Evolutionary conservation across 2,329 filamentous ascomycete genomes (phyloP).

Genomic region (Fusarium brachygibbosum): DNA sequence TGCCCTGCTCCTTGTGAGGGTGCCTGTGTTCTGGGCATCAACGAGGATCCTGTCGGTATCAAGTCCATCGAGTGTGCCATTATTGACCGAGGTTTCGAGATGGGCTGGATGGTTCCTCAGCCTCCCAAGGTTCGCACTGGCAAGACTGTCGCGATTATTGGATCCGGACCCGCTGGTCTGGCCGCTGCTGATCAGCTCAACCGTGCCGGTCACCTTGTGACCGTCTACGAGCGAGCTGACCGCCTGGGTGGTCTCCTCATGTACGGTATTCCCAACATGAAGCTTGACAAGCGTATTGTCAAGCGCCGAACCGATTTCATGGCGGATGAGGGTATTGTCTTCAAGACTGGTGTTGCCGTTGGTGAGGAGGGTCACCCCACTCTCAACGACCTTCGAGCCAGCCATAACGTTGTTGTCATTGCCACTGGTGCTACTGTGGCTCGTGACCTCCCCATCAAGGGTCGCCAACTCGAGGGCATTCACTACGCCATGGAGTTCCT

Average conservation of each 20-base stretch:
- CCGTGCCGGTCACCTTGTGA: slow-evolving; percentile 88
- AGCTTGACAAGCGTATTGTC: slow-evolving; percentile 97
- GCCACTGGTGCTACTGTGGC: slow-evolving; percentile 94
- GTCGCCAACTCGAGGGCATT: slow-evolving; percentile 88
- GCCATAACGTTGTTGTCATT: slow-evolving; percentile 87
- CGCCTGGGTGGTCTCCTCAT: slow-evolving; percentile 92
- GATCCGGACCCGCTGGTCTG: slow-evolving; percentile 91
- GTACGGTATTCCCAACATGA: slow-evolving; percentile 99
- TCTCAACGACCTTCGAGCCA: slow-evolving; percentile 77
- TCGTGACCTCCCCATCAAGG: slow-evolving; percentile 91
- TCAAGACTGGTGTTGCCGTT: slow-evolving; percentile 82
- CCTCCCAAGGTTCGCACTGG: slow-evolving; percentile 85
- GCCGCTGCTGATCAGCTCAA: slow-evolving; percentile 94
- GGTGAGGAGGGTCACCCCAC: slow-evolving; percentile 76
- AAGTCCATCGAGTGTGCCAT: slow-evolving; percentile 99
- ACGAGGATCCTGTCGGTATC: slow-evolving; percentile 96
- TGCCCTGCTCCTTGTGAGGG: slow-evolving; percentile 97
- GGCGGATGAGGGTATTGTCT: slow-evolving; percentile 87
- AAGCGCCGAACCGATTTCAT: slow-evolving; percentile 96
- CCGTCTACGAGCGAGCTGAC: slow-evolving; percentile 93
- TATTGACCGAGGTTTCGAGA: slow-evolving; percentile 96
- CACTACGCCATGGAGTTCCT: slow-evolving; percentile 98
- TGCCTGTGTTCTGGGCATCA: slow-evolving; percentile 95
- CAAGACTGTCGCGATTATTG: slow-evolving; percentile 90
- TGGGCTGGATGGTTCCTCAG: slow-evolving; percentile 94